Base-by-base conservation (phyloP, 352 stramenopile species). In the Plasmopara muralis region DNA sequence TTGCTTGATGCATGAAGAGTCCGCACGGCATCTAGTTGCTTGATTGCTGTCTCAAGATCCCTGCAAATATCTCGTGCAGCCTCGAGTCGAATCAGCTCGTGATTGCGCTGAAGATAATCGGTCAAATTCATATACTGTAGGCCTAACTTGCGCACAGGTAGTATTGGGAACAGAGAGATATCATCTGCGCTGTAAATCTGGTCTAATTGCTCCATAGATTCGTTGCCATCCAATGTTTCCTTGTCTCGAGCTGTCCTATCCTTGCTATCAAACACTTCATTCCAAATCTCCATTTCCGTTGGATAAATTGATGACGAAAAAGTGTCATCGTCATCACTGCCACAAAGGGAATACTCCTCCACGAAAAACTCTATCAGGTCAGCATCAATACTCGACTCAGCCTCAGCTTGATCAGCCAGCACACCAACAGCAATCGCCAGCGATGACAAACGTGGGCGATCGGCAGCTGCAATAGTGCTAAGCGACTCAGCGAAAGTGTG, bases 41-140 rank as follows among this genome's bases (percentile, higher is more conserved):
- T 78, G 20, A 99, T 77, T 5, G 86, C 78, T 46, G 85, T 57
- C 38, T 97, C 85, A 9, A 98, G 64, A 50, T 97, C 87, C 0
- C 33, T 46, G 28, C 90, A 75, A 13, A 97, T 83, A 43, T 89
- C 81, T 46, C 95, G 89, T 0, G 86, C 81, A 33, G 74, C 87
- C 64, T 98, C 93, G 0, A 98, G 54, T 7, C 81, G 81, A 49
- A 89, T 88, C 25, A 99, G 68, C 49, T 92, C 75, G 66, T 95
- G 97, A 55, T 89, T 95, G 15, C 96, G 85, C 30, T 95, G 60
- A 7, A 99, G 60, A 66, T 98, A 98, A 62, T 99, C 96, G 9
- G 79, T 54, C 37, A 97, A 64, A 13, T 94, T 97, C 14, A 99
- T 68, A 60, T 97, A 99, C 62, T 98, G 89, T 16, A 98, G 62